Percentiles rank a stretch among this genome's conserved stretches.
phyloP scores from a whole-genome alignment of 768 basidiomycete genomes.

The Glaciozyma martinii region DNA sequence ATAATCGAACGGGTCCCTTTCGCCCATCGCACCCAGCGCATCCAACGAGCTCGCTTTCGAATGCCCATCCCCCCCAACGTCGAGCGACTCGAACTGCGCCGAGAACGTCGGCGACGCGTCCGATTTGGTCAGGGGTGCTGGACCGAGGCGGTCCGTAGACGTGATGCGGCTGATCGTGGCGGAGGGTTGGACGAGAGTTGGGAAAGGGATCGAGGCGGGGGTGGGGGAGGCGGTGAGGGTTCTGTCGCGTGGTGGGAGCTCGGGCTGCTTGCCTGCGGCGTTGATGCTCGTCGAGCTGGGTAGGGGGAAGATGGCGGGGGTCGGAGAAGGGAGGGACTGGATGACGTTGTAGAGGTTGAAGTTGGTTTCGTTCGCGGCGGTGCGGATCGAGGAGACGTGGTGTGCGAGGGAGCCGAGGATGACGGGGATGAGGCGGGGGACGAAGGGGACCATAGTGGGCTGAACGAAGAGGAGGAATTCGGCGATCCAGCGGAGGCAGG shows the following conservation, averaged over 20 bases:
- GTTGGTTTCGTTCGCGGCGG: conserved; percentile 77
- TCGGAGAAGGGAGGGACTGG: conserved; percentile 59
- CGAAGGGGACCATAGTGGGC: conserved; percentile 89
- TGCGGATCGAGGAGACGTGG: conserved; percentile 77
- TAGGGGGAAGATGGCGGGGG: conserved; percentile 1
- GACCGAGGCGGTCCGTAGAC: neutral
- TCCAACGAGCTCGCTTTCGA: conserved; percentile 4
- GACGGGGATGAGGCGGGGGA: conserved; percentile 81
- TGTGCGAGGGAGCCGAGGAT: conserved; percentile 92
- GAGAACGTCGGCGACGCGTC: neutral
- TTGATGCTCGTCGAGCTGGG: neutral
- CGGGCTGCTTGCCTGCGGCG: neutral
- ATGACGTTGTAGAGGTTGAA: conserved; percentile 75
- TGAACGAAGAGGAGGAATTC: conserved; percentile 80
- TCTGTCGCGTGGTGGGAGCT: conserved; percentile 6
- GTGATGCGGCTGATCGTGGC: conserved; percentile 1
- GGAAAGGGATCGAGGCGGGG: conserved; percentile 18
- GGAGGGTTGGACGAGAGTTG: neutral
- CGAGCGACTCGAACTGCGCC: neutral
- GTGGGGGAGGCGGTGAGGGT: conserved; percentile 9
- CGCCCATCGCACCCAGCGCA: conserved; percentile 6
- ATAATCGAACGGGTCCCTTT: conserved; percentile 71
- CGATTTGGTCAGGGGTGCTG: neutral
- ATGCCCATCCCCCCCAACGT: neutral
- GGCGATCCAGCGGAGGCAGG: conserved; percentile 84